These are phyloP conservation scores for Myxozyma geophila DNA, from an alignment of 805 yeast species.

Conservation along the genomic window DNA sequence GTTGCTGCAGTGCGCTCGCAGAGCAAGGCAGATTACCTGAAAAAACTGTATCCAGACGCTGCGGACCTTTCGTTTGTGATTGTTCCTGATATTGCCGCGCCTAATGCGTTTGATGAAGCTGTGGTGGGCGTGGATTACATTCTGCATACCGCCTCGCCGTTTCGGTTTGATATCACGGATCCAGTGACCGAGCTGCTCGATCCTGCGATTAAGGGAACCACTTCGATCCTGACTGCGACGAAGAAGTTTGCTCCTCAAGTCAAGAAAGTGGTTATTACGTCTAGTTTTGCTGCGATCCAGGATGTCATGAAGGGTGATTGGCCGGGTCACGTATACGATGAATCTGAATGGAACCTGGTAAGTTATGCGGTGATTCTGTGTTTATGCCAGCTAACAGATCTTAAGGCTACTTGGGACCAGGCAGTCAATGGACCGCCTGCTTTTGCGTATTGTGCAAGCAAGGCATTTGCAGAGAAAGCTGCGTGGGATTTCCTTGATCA, in stretches of 20 bases:
- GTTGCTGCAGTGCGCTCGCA: conserved; percentile 55
- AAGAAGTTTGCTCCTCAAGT: conserved; percentile 49
- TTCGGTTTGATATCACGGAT: conserved; percentile 43
- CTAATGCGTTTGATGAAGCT: conserved; percentile 55
- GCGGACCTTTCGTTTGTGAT: conserved; percentile 39
- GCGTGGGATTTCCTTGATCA: conserved; percentile 58
- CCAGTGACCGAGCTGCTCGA: conserved; percentile 50
- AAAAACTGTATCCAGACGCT: conserved; percentile 36
- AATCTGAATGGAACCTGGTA: conserved; percentile 48
- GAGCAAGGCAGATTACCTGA: conserved; percentile 48
- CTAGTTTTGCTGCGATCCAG: conserved; percentile 59
- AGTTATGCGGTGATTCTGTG: conserved; percentile 28
- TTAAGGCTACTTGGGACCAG: conserved; percentile 64
- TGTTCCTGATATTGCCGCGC: conserved; percentile 43
- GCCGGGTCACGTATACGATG: conserved; percentile 40
- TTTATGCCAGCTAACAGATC: too few species aligned
- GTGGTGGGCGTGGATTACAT: conserved; percentile 47
- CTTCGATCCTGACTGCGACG: conserved; percentile 50
- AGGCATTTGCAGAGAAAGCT: conserved; percentile 43
- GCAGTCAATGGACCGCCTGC: conserved; percentile 47
- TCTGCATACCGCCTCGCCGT: conserved; percentile 52
- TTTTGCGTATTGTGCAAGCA: conserved; percentile 33
- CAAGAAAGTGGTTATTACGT: conserved; percentile 53
- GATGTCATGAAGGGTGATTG: conserved; percentile 38
- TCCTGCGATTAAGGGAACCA: conserved; percentile 57